phyloP scores from a whole-genome alignment of 2,329 filamentous ascomycete species.

The Pestalotiopsis sp. region DNA sequence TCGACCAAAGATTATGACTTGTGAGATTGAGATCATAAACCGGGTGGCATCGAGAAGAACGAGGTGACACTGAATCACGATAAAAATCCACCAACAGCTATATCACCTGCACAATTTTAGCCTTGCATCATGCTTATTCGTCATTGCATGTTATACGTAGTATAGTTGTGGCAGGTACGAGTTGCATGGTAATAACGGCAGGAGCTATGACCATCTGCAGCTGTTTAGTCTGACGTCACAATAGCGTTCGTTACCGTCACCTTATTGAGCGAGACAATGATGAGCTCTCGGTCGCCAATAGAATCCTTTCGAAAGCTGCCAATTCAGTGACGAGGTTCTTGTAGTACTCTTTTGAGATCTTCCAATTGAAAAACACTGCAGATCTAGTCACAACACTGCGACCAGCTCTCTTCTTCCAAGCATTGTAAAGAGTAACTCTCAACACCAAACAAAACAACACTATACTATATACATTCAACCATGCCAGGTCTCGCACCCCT shows the following conservation, averaged over 20 bases:
- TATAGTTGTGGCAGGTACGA: too few species aligned
- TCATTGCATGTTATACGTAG: too few species aligned
- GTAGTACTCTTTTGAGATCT: not conserved
- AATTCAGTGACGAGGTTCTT: not conserved
- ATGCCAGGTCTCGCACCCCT: constrained; percentile 22
- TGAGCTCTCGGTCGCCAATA: not conserved
- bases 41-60: too few species aligned
- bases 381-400: too few species aligned
- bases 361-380: not conserved
- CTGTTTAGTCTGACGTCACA: constrained; percentile 5
- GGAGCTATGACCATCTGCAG: constrained; percentile 6
- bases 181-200: not conserved
- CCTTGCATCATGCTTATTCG: not conserved
- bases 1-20: too few species aligned
- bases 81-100: too few species aligned
- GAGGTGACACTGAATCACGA: too few species aligned
- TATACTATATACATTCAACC: not conserved
- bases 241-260: not conserved
- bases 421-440: too few species aligned
- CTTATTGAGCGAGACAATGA: not conserved
- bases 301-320: not conserved
- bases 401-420: not conserved
- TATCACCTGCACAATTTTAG: too few species aligned
- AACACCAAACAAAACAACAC: too few species aligned
- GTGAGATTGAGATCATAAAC: too few species aligned